phyloP scores from a whole-genome alignment of 148 eudicot species.

The Rhododendron griersonianum region DNA sequence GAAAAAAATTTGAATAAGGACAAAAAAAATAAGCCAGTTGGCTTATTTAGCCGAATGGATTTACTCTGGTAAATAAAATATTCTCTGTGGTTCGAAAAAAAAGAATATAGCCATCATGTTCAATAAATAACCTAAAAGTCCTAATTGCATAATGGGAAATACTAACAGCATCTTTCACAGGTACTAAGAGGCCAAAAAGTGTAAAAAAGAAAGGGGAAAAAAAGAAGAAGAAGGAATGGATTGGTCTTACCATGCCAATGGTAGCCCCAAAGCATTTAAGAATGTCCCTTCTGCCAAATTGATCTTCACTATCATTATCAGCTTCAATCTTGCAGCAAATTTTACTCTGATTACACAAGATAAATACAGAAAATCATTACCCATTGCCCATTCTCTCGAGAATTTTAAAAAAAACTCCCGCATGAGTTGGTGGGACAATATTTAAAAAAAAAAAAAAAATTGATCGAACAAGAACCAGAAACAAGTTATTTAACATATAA shows the following conservation, averaged over 20 bases:
- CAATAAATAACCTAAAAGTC: background rate
- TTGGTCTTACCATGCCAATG: conserved; percentile 46
- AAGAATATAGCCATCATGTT: background rate
- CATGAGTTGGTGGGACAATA: background rate
- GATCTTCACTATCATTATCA: conserved; percentile 25
- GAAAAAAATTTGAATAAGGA: too few relatives aligned
- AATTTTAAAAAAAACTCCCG: background rate
- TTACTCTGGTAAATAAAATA: too few relatives aligned
- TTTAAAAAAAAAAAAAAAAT: background rate
- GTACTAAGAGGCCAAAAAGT: background rate
- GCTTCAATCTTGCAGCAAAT: conserved; percentile 48
- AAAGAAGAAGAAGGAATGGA: background rate
- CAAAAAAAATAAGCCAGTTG: too few relatives aligned
- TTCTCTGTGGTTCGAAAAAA: too few relatives aligned
- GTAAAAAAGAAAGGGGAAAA: background rate
- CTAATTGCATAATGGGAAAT: background rate
- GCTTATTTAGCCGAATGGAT: too few relatives aligned
- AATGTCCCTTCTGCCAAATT: conserved; percentile 53
- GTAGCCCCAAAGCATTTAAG: conserved; percentile 57
- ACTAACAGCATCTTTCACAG: background rate
- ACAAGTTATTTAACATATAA: background rate
- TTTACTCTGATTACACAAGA: conserved; percentile 33
- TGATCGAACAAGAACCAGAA: background rate
- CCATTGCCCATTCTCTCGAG: background rate
- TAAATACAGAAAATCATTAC: background rate